Evolutionary conservation across 495 filamentous ascomycete species (phyloP).

Genomic region (Xylaria venustula): DNA sequence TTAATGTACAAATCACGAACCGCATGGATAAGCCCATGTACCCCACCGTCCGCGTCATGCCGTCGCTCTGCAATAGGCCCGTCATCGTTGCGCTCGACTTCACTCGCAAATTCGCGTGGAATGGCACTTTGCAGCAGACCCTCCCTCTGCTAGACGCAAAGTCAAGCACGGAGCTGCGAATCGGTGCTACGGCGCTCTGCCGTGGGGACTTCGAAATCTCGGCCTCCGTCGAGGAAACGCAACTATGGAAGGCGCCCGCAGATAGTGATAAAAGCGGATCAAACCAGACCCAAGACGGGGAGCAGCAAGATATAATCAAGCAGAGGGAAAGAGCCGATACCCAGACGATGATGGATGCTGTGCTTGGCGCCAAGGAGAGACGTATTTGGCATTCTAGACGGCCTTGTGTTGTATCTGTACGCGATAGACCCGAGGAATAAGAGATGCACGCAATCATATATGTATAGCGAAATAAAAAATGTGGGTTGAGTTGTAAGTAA

Average conservation of each 20-base stretch:
- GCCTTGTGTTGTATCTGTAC: constrained; percentile 60
- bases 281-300: constrained; percentile 27
- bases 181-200: constrained; percentile 71
- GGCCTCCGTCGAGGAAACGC: constrained; percentile 78
- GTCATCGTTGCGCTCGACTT: constrained; percentile 77
- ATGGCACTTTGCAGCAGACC: constrained; percentile 75
- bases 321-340: constrained; percentile 47
- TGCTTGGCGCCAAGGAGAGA: constrained; percentile 59
- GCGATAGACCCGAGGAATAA: constrained; percentile 29
- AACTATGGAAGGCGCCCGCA: constrained; percentile 33
- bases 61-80: constrained; percentile 70
- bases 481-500: neutral
- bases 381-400: constrained; percentile 72
- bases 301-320: constrained; percentile 3
- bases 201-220: constrained; percentile 80
- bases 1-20: constrained; percentile 69
- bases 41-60: constrained; percentile 74
- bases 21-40: constrained; percentile 65
- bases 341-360: constrained; percentile 52
- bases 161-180: constrained; percentile 51
- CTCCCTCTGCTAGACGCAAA: constrained; percentile 60
- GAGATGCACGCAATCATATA: no score
- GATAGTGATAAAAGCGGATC: constrained; percentile 19
- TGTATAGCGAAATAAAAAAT: neutral
- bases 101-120: constrained; percentile 78